Base-by-base conservation (phyloP, 805 yeast genomes). In the Jamesozyma jinghongensis region DNA sequence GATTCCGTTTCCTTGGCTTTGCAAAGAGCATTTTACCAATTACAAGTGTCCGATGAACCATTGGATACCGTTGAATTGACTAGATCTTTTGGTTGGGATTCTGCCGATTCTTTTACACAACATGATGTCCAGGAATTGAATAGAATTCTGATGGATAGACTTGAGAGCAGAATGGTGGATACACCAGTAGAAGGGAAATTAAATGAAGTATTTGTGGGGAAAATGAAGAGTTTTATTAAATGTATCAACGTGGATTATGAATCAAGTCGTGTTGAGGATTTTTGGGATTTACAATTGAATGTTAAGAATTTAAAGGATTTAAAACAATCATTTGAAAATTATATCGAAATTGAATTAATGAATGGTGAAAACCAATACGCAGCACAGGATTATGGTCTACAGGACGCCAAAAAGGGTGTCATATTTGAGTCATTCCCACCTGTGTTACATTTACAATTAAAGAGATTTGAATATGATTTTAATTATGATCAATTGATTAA, bases 81-180 rank as follows among this genome's bases (percentile, higher is more conserved):
- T 0, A 75, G 77, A 44, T 81, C 97, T 0, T 92, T 92, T 69
- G 98, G 99, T 7, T 92, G 99, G 99, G 95, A 87, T 57, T 74
- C 85, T 8, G 80, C 81, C 5, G 98, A 92, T 51, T 95, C 97
- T 0, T 92, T 92, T 62, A 85, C 94, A 2, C 99, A 92, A 63
- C 97, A 92, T 63, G 99, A 92, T 59, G 97, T 92, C 13, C 99
- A 92, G 60, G 99, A 92, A 61, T 70, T 92, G 58, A 87, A 88
- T 59, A 79, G 99, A 52, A 87, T 92, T 30, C 70, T 92, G 56
- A 90, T 92, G 97, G 99, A 92, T 61, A 77, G 81, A 49, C 70
- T 92, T 34, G 99, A 92, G 60, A 70, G 78, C 3, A 83, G 85
- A 39, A 87, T 92, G 97, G 86, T 86, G 54, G 88, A 87, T 5